These are phyloP conservation scores for Rosa chinensis DNA, from an alignment of 306 rosid species.

Conservation along the genomic window DNA sequence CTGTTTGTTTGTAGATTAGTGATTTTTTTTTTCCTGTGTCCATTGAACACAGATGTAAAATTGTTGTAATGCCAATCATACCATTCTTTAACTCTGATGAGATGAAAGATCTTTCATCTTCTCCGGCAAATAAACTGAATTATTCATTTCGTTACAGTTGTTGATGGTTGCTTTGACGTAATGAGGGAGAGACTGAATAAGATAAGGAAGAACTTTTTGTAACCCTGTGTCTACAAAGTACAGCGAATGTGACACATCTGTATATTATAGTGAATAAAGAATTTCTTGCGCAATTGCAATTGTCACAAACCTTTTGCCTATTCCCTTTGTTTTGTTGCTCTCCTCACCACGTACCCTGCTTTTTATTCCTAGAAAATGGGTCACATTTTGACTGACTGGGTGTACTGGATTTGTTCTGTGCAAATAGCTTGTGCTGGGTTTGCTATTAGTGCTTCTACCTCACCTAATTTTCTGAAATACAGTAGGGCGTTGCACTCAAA, in stretches of 20 bases:
- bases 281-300: background rate
- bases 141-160: slow-evolving; percentile 11
- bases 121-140: slow-evolving; percentile 8
- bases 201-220: background rate
- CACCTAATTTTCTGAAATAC: background rate
- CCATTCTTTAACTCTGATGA: slow-evolving; percentile 31
- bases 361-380: background rate
- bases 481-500: background rate
- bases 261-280: background rate
- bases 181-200: background rate
- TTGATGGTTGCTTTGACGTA: slow-evolving; percentile 18
- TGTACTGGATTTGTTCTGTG: background rate
- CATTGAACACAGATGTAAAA: slow-evolving; percentile 27
- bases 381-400: background rate
- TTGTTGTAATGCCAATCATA: slow-evolving; percentile 29
- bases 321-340: background rate
- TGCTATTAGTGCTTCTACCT: background rate
- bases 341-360: background rate
- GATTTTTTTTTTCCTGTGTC: slow-evolving; percentile 8
- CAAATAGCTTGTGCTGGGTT: background rate
- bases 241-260: background rate
- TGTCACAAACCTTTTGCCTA: background rate
- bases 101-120: slow-evolving; percentile 21
- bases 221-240: background rate
- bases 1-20: slow-evolving; percentile 19